Percentiles rank a stretch among this genome's conserved stretches.
Conservation (phyloP, 352 stramenopile genomes). For the Phytophthora megakarya region DNA sequence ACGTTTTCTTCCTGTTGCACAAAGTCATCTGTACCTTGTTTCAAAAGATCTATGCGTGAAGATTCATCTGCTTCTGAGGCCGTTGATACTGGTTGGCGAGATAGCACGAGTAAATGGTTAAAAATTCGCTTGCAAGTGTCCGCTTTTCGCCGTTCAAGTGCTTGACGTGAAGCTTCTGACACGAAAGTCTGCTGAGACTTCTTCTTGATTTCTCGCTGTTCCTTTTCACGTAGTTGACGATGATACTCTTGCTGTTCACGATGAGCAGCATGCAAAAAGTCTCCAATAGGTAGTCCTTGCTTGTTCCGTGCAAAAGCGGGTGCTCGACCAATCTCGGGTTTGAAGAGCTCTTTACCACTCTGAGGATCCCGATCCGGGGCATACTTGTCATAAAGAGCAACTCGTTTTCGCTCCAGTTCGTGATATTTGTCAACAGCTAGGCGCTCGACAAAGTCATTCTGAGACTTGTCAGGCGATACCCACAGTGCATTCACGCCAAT, state of each 20-base stretch:
- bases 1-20: slow-evolving; percentile 1
- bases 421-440: slow-evolving; percentile 75
- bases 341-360: slow-evolving; percentile 72
- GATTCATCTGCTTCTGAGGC: slow-evolving; percentile 1
- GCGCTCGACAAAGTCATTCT: slow-evolving; percentile 66
- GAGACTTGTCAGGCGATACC: slow-evolving; percentile 39
- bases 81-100: slow-evolving; percentile 4
- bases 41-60: background rate
- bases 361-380: slow-evolving; percentile 57
- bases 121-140: slow-evolving; percentile 70
- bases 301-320: slow-evolving; percentile 78
- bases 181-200: slow-evolving; percentile 59
- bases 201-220: slow-evolving; percentile 49
- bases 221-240: slow-evolving; percentile 47
- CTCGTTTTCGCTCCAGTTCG: slow-evolving; percentile 61
- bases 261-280: slow-evolving; percentile 74
- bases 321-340: slow-evolving; percentile 62
- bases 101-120: slow-evolving; percentile 34
- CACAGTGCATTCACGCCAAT: slow-evolving; percentile 79
- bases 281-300: slow-evolving; percentile 67
- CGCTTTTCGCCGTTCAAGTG: slow-evolving; percentile 58
- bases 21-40: background rate
- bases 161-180: slow-evolving; percentile 58
- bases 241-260: slow-evolving; percentile 69
- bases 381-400: slow-evolving; percentile 69